Evolutionary conservation across 768 basidiomycete genomes (phyloP), one percentile per base, ranked within the genome.

Genomic region (Vararia minispora): DNA sequence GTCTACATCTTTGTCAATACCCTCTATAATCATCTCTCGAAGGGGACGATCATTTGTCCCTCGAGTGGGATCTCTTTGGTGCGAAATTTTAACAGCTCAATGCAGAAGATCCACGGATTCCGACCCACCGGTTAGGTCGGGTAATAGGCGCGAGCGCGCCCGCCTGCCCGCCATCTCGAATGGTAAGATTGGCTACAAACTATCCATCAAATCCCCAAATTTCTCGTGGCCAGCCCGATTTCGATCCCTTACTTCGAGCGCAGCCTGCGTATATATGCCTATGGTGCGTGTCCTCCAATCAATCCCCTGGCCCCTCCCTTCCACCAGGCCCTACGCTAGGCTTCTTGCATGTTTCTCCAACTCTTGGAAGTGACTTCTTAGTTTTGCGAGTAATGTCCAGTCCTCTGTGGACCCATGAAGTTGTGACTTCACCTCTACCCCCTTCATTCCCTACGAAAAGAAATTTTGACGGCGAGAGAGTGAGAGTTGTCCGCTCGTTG

Each of bases 1-100:
- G 41, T 43, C 31, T 34, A 37, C 31, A 36, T 48, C 43, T 45
- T 37, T 27, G 20, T 38, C 37, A 37, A 51, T 38, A 22, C 11
- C 27, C 28, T 20, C 23, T 35, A 13, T 47, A 47, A n/a, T n/a
- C n/a, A n/a, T 48, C 45, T 37, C 37, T n/a, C n/a, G n/a, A n/a
- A n/a, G n/a, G n/a, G n/a, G n/a, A n/a, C 27, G 42, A 24, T 31
- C 40, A 26, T 27, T 33, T 46, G 20, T n/a, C 17, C 36, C 28
- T 24, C 41, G 11, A 33, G 25, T 35, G 31, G 35, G 17, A 21
- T 14, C 30, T 35, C 27, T 9, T 35, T 36, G 29, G 33, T 29
- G 31, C 21, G 35, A 35, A 38, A 24, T 28, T 45, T 29, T n/a
- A 18, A 25, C 24, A 22, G 32, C 27, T 10, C 34, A 31, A 26